phyloP scores from a whole-genome alignment of 495 filamentous ascomycete species.

The Lentithecium fluviatile region DNA sequence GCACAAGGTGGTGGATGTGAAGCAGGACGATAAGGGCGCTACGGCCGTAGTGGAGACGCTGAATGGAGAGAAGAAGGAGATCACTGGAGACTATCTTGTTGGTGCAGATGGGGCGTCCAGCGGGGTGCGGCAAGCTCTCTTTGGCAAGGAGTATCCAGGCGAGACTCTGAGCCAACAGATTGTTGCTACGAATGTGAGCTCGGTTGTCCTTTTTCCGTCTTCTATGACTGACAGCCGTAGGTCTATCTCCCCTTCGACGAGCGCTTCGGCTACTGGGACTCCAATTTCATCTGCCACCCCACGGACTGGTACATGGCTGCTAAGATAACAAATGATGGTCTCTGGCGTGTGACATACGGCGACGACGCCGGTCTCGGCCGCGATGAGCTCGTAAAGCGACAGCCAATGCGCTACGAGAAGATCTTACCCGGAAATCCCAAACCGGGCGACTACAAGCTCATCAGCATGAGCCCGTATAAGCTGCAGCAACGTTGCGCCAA shows the following conservation, averaged over 20 bases:
- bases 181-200: conserved; percentile 60
- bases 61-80: conserved; percentile 47
- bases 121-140: conserved; percentile 53
- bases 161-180: conserved; percentile 60
- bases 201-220: too few species aligned
- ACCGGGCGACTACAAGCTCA: conserved; percentile 55
- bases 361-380: conserved; percentile 52
- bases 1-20: conserved; percentile 29
- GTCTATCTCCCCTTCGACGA: conserved; percentile 47
- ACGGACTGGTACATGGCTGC: conserved; percentile 63
- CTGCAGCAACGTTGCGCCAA: conserved; percentile 62
- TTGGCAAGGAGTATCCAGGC: conserved; percentile 59
- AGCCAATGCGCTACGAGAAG: conserved; percentile 53
- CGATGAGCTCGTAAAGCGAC: conserved; percentile 55
- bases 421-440: conserved; percentile 61
- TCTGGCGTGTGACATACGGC: conserved; percentile 62
- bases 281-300: conserved; percentile 60
- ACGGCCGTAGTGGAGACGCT: conserved; percentile 16
- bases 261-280: conserved; percentile 55
- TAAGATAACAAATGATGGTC: conserved; percentile 55
- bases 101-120: conserved; percentile 62
- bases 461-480: conserved; percentile 58
- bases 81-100: conserved; percentile 57
- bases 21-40: conserved; percentile 34
- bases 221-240: conserved; percentile 1